A percentile compares a stretch with the other conserved stretches of the same genome.
Conservation (phyloP, 192 early-diverging fungal genomes). For the Funneliformis mosseae region DNA sequence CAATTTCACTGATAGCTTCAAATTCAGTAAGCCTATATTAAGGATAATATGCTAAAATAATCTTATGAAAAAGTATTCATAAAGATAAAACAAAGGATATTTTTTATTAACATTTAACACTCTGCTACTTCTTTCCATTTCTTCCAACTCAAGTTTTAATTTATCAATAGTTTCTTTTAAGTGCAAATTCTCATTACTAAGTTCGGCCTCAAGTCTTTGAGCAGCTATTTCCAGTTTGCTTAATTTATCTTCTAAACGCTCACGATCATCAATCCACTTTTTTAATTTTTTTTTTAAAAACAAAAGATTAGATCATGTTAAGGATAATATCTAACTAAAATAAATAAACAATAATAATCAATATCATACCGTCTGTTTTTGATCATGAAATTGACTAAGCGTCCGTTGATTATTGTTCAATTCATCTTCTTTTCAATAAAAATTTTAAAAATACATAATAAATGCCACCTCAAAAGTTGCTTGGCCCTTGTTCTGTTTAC, state of each 20-base stretch:
- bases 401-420: too few species aligned
- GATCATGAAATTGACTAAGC: too few species aligned
- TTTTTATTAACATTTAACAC: background rate
- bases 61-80: background rate
- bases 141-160: conserved; percentile 45
- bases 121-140: conserved; percentile 35
- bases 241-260: conserved; percentile 38
- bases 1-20: background rate
- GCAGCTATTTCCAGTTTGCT: conserved; percentile 37
- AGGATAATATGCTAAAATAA: conserved; percentile 3
- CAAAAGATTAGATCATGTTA: too few species aligned
- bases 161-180: conserved; percentile 47
- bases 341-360: too few species aligned
- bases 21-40: conserved; percentile 23
- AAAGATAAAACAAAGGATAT: conserved; percentile 10
- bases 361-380: too few species aligned
- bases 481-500: too few species aligned
- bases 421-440: too few species aligned
- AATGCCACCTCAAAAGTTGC: too few species aligned
- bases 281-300: too few species aligned
- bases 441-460: too few species aligned
- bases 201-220: conserved; percentile 38
- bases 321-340: too few species aligned
- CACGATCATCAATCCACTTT: conserved; percentile 41
- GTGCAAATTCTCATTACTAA: conserved; percentile 45